Conservation (phyloP, 176 grass and related monocot species). For the Canna indica region DNA sequence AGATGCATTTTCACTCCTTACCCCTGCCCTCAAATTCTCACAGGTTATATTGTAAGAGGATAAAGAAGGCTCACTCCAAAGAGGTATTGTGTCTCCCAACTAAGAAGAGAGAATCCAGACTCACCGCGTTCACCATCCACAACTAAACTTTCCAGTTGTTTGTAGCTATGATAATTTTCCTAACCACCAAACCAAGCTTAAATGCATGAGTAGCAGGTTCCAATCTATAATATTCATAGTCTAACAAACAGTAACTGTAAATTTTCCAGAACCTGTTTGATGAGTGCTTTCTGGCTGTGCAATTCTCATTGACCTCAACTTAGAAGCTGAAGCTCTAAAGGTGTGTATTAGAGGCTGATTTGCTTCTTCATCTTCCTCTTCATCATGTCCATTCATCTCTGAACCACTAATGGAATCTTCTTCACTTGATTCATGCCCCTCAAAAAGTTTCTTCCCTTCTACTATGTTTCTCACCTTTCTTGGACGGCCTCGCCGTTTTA, state of each 20-base stretch:
- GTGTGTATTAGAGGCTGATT: slow-evolving; percentile 76
- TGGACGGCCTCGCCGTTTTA: slow-evolving; percentile 75
- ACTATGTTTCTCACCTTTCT: slow-evolving; percentile 64
- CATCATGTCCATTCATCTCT: slow-evolving; percentile 42
- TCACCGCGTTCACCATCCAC: background rate
- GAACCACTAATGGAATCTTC: slow-evolving; percentile 64
- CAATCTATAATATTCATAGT: background rate
- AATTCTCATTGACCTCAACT: slow-evolving; percentile 60
- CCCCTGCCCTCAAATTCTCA: no score
- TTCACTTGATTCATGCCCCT: slow-evolving; percentile 45
- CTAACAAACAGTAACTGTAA: slow-evolving; percentile 37
- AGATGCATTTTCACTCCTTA: no score
- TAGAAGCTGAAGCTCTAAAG: slow-evolving; percentile 62
- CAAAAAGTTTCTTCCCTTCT: slow-evolving; percentile 71
- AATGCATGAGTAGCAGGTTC: background rate
- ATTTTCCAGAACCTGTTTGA: slow-evolving; percentile 29
- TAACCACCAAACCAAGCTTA: background rate
- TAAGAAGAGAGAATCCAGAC: background rate
- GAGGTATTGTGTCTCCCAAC: no score
- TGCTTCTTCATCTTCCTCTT: slow-evolving; percentile 47
- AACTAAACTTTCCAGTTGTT: background rate
- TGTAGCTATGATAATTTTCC: background rate
- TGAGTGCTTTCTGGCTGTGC: slow-evolving; percentile 37
- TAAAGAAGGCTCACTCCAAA: no score
- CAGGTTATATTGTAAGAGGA: no score